Base-by-base conservation (phyloP, 1,284 basidiomycete genomes). In the Ustilago esculenta region DNA sequence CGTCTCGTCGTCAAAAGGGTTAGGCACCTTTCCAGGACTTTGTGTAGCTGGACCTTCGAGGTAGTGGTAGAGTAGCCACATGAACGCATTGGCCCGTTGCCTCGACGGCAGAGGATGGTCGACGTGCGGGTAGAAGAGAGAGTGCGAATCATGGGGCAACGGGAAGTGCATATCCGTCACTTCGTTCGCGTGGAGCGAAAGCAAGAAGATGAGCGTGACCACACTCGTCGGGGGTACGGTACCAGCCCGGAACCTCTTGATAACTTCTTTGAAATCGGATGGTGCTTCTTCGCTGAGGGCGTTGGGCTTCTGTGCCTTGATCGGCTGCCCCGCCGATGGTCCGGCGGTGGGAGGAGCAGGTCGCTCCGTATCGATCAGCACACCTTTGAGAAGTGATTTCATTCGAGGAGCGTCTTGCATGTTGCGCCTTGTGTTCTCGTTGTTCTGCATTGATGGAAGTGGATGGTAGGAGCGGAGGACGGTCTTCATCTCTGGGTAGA, bases 381-480 rank as follows among this genome's bases (percentile, higher is more conserved):
- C 89, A 32, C 90, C 90, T 81, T 94, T 88, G 68, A 90, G 83
- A 58, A 87, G 86, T 52, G 88, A 88, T 83, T 90, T 90, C 81
- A 92, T 90, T 48, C 91, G 85, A 20, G 90, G 90, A 5, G 90
- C 90, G 79, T 92, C 91, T 75, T 91, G 90, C 61, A 92, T 85
- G 80, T 90, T 90, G 15, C 88, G 88, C 53, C 87, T 85, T 5
- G 89, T 89, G 44, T 79, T 80, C 24, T 83, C 82, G 43, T 83
- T 81, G 71, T 87, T 87, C 77, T 92, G 90, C n/a, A 93, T 84
- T 12, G 87, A 87, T 24, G 91, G 90, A 11, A 93, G 86, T 8
- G 91, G 90, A 77, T 92, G 90, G 82, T 92, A 92, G 33, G 89
- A 90, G 58, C 90, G 85, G 68, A 92, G 85, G 12, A 89, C 85